These are phyloP conservation scores for Xylariaceae sp. DNA, from an alignment of 2,329 filamentous ascomycete genomes.

Conservation along the genomic window DNA sequence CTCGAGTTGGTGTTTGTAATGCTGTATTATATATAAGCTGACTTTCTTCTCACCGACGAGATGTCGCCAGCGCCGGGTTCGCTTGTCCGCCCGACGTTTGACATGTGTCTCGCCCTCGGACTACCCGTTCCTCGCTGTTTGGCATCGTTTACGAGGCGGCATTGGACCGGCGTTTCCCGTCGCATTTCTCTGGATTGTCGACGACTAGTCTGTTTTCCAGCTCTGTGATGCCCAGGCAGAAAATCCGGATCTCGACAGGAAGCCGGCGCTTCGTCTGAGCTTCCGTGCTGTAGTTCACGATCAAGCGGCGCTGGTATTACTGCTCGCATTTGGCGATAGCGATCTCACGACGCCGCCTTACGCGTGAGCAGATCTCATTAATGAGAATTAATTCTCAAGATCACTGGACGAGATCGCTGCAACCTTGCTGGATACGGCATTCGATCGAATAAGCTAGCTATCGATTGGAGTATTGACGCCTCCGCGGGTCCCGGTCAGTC, in stretches of 20 bases:
- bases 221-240: conserved; percentile 29
- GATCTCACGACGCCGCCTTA: conserved; percentile 51
- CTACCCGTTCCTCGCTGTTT: conserved; percentile 64
- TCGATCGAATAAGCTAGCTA: conserved; percentile 31
- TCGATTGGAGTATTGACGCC: conserved; percentile 32
- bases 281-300: conserved; percentile 26
- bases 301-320: conserved; percentile 17
- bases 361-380: conserved; percentile 34
- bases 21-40: conserved; percentile 39
- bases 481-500: conserved; percentile 39
- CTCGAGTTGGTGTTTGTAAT: conserved; percentile 49
- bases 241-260: conserved; percentile 37
- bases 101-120: conserved; percentile 56
- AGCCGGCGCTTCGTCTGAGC: conserved; percentile 27
- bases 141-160: conserved; percentile 53
- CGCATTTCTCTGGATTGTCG: conserved; percentile 47
- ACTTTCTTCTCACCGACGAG: conserved; percentile 47
- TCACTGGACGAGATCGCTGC: conserved; percentile 35
- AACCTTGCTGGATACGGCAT: conserved; percentile 31
- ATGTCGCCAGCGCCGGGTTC: conserved; percentile 47
- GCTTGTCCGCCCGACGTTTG: conserved; percentile 56
- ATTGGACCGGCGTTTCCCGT: conserved; percentile 30
- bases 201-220: too few species aligned
- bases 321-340: conserved; percentile 48
- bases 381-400: conserved; percentile 35